phyloP scores from a whole-genome alignment of 345 rosid species.

The Iberis pinnata region DNA sequence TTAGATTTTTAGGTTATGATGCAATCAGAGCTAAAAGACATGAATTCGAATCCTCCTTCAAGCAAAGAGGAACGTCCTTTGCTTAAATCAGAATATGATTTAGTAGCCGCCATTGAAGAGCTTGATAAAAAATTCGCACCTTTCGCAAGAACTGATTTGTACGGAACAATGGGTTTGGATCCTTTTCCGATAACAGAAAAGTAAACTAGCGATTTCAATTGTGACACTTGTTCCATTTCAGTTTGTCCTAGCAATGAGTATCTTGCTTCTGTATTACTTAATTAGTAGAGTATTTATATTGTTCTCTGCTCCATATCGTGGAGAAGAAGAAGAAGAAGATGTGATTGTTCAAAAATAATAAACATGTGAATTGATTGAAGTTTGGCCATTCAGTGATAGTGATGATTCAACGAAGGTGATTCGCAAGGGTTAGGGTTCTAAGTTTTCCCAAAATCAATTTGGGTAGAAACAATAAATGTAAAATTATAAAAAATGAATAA shows the following conservation, averaged over 20 bases:
- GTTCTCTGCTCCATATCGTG: slow-evolving; percentile 66
- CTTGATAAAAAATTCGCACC: slow-evolving; percentile 86
- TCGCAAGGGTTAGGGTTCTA: too few relatives aligned
- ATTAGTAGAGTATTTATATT: slow-evolving; percentile 77
- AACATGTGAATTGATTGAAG: too few relatives aligned
- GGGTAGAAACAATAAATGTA: too few relatives aligned
- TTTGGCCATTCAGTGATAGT: too few relatives aligned
- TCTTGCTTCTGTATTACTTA: slow-evolving; percentile 62
- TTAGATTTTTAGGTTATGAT: slow-evolving; percentile 30
- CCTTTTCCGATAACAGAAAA: slow-evolving; percentile 66
- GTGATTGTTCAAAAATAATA: slow-evolving; percentile 54
- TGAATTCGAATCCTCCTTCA: slow-evolving; percentile 37
- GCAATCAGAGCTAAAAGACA: slow-evolving; percentile 63
- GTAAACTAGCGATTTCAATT: slow-evolving; percentile 45
- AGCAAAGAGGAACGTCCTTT: slow-evolving; percentile 71
- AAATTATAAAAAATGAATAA: too few relatives aligned
- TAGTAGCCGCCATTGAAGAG: slow-evolving; percentile 42
- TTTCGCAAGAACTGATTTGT: slow-evolving; percentile 68
- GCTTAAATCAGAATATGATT: slow-evolving; percentile 48
- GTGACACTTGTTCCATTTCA: slow-evolving; percentile 71
- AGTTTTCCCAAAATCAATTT: too few relatives aligned
- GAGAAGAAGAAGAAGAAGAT: slow-evolving; percentile 48
- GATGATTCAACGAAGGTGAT: too few relatives aligned
- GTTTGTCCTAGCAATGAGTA: slow-evolving; percentile 41
- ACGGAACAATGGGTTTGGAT: slow-evolving; percentile 88